Evolutionary conservation across 805 yeast genomes (phyloP).

Genomic region (Candida ulmi): DNA sequence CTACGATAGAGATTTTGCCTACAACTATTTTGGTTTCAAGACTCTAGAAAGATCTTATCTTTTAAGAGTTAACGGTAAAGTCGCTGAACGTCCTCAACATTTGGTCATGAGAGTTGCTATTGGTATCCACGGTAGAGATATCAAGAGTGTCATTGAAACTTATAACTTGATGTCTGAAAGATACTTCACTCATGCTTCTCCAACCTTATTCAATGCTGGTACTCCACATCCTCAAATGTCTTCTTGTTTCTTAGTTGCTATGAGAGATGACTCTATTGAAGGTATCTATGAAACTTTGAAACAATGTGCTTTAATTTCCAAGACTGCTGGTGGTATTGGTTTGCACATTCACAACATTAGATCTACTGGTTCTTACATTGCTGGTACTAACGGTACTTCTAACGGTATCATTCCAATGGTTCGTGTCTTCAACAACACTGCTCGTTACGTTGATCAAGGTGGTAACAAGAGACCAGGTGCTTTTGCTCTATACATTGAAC

Average conservation of each 20-base stretch:
- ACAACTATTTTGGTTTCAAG: slow-evolving; percentile 84
- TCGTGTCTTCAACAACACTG: slow-evolving; percentile 91
- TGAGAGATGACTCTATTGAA: slow-evolving; percentile 92
- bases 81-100: slow-evolving; percentile 90
- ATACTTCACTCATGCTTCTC: slow-evolving; percentile 91
- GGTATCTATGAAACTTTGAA: slow-evolving; percentile 90
- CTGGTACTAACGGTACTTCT: slow-evolving; percentile 90
- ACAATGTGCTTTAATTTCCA: slow-evolving; percentile 85
- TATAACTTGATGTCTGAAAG: slow-evolving; percentile 83
- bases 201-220: slow-evolving; percentile 94
- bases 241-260: slow-evolving; percentile 86
- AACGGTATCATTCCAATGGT: slow-evolving; percentile 94
- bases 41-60: slow-evolving; percentile 86
- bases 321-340: slow-evolving; percentile 95
- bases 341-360: slow-evolving; percentile 84
- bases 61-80: slow-evolving; percentile 52
- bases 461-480: slow-evolving; percentile 99
- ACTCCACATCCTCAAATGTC: slow-evolving; percentile 81
- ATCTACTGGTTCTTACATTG: slow-evolving; percentile 82
- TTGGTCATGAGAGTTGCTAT: slow-evolving; percentile 86
- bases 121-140: slow-evolving; percentile 77
- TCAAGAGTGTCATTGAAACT: slow-evolving; percentile 69
- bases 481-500: slow-evolving; percentile 88
- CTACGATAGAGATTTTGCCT: slow-evolving; percentile 69
- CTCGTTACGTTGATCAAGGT: slow-evolving; percentile 97